Evolutionary conservation across 2,329 filamentous ascomycete species (phyloP).

Genomic region (Diplodia seriata): DNA sequence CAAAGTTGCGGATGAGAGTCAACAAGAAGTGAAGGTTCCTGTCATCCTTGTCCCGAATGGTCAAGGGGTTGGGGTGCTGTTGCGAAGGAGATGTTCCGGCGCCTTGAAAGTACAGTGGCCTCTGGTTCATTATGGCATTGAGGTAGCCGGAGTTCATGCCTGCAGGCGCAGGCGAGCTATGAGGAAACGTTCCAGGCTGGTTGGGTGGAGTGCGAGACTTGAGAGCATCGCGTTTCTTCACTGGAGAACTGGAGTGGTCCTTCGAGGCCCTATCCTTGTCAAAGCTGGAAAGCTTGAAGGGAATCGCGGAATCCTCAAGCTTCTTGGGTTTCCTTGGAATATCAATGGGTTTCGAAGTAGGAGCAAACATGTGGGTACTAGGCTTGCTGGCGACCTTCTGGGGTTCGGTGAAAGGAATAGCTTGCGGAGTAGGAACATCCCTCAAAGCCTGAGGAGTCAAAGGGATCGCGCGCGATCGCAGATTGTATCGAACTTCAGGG

Average conservation of each 20-base stretch:
- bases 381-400: conserved; percentile 20
- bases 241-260: neutral
- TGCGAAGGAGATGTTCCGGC: conserved; percentile 31
- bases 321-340: conserved; percentile 22
- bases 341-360: conserved; percentile 16
- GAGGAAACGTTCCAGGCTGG: conserved; percentile 39
- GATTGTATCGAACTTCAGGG: conserved; percentile 20
- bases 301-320: conserved; percentile 11
- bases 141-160: conserved; percentile 30
- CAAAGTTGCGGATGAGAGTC: conserved; percentile 53
- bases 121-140: conserved; percentile 28
- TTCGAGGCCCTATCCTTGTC: conserved; percentile 17
- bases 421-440: neutral
- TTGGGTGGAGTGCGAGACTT: conserved; percentile 38
- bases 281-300: conserved; percentile 18
- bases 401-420: conserved; percentile 18
- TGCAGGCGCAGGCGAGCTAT: conserved; percentile 32
- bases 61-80: conserved; percentile 37
- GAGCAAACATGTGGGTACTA: neutral
- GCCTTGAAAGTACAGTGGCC: conserved; percentile 34
- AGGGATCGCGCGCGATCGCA: neutral
- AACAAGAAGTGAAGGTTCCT: conserved; percentile 54
- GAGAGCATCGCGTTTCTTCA: conserved; percentile 30
- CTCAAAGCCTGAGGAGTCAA: conserved; percentile 17
- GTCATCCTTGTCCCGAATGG: conserved; percentile 52